These are phyloP conservation scores for Candida tunisiensis DNA, from an alignment of 1,139 yeast species.

Conservation along the genomic window DNA sequence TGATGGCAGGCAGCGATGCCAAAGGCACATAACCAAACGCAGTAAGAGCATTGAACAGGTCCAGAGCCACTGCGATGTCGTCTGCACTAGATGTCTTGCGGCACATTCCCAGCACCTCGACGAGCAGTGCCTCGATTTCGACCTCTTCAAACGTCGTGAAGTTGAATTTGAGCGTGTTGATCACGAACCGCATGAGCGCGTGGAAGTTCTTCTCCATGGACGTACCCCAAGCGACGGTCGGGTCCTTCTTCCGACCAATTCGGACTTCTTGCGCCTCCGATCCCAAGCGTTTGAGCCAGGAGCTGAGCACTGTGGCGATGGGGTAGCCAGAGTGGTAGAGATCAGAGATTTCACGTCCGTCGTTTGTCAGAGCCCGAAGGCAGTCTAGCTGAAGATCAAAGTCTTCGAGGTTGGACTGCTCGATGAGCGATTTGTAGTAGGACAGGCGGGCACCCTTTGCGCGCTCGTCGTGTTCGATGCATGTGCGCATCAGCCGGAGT, in stretches of 20 bases:
- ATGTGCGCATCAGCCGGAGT: constrained; percentile 33
- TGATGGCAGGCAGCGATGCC: constrained; percentile 20
- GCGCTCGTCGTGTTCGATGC: constrained; percentile 37
- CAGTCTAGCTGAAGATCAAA: constrained; percentile 39
- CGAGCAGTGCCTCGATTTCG: constrained; percentile 22
- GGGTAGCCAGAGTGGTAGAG: constrained; percentile 32
- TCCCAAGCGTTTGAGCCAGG: constrained; percentile 20
- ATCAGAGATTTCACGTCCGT: constrained; percentile 46
- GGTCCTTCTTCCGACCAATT: constrained; percentile 12
- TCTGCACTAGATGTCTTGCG: constrained; percentile 24
- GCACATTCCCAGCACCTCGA: constrained; percentile 25
- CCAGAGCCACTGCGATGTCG: constrained; percentile 28
- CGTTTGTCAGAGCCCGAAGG: constrained; percentile 33
- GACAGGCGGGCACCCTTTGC: constrained; percentile 29
- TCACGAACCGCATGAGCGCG: constrained; percentile 23
- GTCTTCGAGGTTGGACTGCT: constrained; percentile 34
- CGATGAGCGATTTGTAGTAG: constrained; percentile 43
- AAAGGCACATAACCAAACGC: constrained; percentile 33
- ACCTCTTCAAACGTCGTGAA: constrained; percentile 27
- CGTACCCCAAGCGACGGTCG: constrained; percentile 15
- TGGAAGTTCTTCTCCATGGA: constrained; percentile 17
- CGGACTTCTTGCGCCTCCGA: constrained; percentile 15
- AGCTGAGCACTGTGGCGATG: constrained; percentile 24
- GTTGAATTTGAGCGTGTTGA: constrained; percentile 32
- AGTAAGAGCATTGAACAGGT: constrained; percentile 29